phyloP scores from a whole-genome alignment of 2,329 filamentous ascomycete genomes.

The Scolecobasidium constrictum region DNA sequence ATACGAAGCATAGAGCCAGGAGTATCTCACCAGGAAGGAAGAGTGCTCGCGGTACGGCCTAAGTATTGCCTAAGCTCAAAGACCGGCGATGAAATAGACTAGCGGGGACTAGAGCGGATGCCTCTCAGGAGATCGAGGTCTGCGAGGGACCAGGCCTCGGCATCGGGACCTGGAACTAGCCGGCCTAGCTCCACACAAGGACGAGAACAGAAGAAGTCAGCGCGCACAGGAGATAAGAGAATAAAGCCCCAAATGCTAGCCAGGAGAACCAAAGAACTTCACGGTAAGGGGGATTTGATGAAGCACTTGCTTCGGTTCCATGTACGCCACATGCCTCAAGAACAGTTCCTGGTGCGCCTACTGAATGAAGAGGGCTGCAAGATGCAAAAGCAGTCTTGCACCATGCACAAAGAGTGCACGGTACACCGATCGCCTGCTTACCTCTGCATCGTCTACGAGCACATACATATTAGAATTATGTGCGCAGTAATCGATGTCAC shows the following conservation, averaged over 20 bases:
- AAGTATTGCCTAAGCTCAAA: neutral
- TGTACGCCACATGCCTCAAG: constrained; percentile 12
- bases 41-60: constrained; percentile 7
- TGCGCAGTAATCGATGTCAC: too few relatives aligned
- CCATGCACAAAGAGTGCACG: too few relatives aligned
- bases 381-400: constrained; percentile 15
- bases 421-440: constrained; percentile 10
- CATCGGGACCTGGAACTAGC: neutral
- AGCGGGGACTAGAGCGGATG: neutral
- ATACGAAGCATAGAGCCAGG: constrained; percentile 11
- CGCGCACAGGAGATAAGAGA: constrained; percentile 4
- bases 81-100: too few relatives aligned
- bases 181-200: neutral
- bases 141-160: neutral
- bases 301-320: neutral
- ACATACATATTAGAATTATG: too few relatives aligned
- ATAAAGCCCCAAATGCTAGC: neutral
- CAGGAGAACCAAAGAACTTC: constrained; percentile 2
- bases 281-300: constrained; percentile 8
- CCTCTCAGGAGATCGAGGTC: constrained; percentile 2
- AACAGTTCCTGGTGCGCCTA: constrained; percentile 15
- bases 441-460: too few relatives aligned
- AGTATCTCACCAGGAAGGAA: constrained; percentile 12
- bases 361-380: constrained; percentile 15
- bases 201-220: constrained; percentile 4